Evolutionary conservation across 495 filamentous ascomycete genomes (phyloP), one percentile per base, ranked within the genome.

Genomic region (Evansstolkia leycettana): DNA sequence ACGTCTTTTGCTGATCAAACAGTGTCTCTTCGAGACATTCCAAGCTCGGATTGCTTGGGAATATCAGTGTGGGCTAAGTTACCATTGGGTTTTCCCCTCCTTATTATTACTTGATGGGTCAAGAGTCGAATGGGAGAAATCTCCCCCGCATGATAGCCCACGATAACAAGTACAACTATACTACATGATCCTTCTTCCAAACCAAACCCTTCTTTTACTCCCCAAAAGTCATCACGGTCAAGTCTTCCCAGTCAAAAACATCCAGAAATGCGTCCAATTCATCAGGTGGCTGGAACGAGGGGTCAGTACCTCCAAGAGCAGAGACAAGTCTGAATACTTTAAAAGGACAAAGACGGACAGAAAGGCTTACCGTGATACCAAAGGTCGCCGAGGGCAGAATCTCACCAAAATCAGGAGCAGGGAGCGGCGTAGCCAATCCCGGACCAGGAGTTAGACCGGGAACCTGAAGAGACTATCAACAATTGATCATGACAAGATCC

Each of bases 251-350:
- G 36, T 66, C 54, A 36, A 64, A 64, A 0, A 62, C 57, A 26
- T 63, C 60, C 7, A 66, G 44, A 38, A 62, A 64, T 26, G 57
- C 57, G 33, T 64, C 61, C n/a, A 66, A 55, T 14, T 59, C 55
- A 2, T 41, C 55, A 6, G 57, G 37, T 1, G 47, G 52, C 62
- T 66, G 30, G 12, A 3, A 28, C 13, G n/a, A 30, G 14, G 18
- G 7, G 37, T 40, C 37, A 41, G 30, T 36, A 33, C 25, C 12
- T n/a, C 4, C 34, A 15, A 31, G 25, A 41, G 24, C 17, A 36
- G 12, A 13, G 23, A 31, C 2, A 19, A 34, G n/a, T n/a, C n/a
- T n/a, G n/a, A n/a, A n/a, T n/a, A n/a, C n/a, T n/a, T n/a, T 6
- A 28, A 13, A 25, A 11, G 15, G 26, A 3, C 9, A 1, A 8